Conservation (phyloP, 345 rosid species). For the Aquilaria sinensis region DNA sequence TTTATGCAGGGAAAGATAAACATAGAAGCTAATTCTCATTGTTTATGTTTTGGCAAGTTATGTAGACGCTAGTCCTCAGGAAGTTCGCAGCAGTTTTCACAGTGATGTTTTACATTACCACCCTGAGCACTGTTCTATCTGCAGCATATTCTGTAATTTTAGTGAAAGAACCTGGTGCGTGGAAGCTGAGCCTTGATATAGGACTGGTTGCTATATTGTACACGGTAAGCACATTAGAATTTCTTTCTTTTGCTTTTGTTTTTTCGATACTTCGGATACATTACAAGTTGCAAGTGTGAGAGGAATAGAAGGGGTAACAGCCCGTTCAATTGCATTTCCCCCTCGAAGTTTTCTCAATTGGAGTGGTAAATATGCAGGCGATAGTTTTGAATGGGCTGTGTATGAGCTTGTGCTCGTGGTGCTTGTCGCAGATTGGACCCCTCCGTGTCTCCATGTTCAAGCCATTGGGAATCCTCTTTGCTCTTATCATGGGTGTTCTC, state of each 20-base stretch:
- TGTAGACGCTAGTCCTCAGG: constrained; percentile 8
- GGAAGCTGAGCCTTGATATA: constrained; percentile 24
- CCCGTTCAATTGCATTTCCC: too few species aligned
- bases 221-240: constrained; percentile 21
- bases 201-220: constrained; percentile 26
- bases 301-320: too few species aligned
- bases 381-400: constrained; percentile 31
- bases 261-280: too few species aligned
- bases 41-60: not conserved
- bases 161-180: constrained; percentile 22
- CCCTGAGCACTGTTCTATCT: constrained; percentile 21
- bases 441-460: constrained; percentile 39
- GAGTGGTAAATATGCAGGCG: constrained; percentile 15
- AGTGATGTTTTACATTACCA: not conserved
- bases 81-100: constrained; percentile 13
- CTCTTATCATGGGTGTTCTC: constrained; percentile 19
- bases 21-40: not conserved
- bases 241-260: too few species aligned
- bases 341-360: too few species aligned
- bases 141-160: constrained; percentile 17
- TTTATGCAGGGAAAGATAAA: too few species aligned
- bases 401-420: constrained; percentile 33
- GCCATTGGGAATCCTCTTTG: constrained; percentile 37
- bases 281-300: too few species aligned
- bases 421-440: constrained; percentile 31